Base-by-base conservation (phyloP, 345 rosid genomes). In the Hypericum androsaemum region DNA sequence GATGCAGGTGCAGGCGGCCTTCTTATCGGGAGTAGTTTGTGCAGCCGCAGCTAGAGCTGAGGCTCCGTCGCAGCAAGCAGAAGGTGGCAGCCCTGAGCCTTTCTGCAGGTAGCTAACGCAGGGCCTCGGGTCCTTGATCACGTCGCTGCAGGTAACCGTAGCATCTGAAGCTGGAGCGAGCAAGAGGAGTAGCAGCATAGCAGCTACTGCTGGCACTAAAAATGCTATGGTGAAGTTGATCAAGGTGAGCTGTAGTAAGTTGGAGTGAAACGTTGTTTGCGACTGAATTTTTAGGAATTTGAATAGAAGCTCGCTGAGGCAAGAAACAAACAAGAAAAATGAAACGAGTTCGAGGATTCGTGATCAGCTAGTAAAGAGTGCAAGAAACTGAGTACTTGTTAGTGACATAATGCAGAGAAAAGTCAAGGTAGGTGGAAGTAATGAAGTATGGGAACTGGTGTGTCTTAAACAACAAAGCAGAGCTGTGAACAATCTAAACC, bases 41-140 rank as follows among this genome's bases (percentile, higher is more conserved):
- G 84, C 78, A 0, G 86, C 74, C 0, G 73, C 55, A 6, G 77
- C 76, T 17, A 81, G 79, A 8, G 74, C 53, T 1, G 52, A 17
- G 28, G 70, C 86, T 41, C 95, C 95, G 0, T 66, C 39, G 41
- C 95, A 86, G 44, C 88, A 86, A 10, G 69, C 58, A 0, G 75
- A 5, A 0, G 95, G 92, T 2, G 95, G 95, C 9, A 50, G 51
- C 39, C 92, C 88, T 1, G 60, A 64, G 40, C 95, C 95, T 0
- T 67, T 81, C 39, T 48, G 54, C 8, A 86, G 74, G 68, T 86
- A 86, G 48, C 43, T 71, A 57, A 79, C 69, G 39, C 92, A 83
- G 10, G 95, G 95, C 49, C 73, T 79, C 73, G 83, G 69, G 74
- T 81, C 78, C 45, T 73, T 71, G 17, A 69, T 5, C 43, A 86